Evolutionary conservation across 192 early-diverging fungal species (phyloP), one percentile per base, ranked within the genome.

Genomic region (Spinellus fusiger): DNA sequence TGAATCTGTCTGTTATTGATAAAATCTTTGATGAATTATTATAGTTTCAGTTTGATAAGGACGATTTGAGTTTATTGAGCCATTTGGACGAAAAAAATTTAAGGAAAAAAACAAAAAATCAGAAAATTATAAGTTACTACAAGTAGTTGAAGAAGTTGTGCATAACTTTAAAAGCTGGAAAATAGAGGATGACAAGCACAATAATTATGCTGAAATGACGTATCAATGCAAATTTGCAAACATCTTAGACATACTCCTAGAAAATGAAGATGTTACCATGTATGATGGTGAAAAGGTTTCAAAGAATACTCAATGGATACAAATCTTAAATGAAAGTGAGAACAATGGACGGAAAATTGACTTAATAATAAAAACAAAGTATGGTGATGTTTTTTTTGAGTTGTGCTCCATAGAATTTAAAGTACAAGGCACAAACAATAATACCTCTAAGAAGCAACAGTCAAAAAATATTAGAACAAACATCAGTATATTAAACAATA

Each of bases 151-250:
- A 55, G 54, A 55, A 38, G 33, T 55, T 55, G 54, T 55, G 34
- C 54, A 55, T 38, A 55, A 55, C 33, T 55, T 55, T 55, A 55
- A 38, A 55, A 55, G 54, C 34, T 55, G 54, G 54, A 55, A 55
- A 55, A 55, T 38, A 37, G 34, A 55, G 34, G 54, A 56, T 56
- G 22, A 40, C 54, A 56, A 56, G 54, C 35, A 38, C 34, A 56
- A 25, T 38, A 22, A 56, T 38, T 35, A 56, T 23, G 35, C 54
- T 56, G 34, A 56, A 25, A 56, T 56, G 54, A 56, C 34, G 22
- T 56, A 56, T 56, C 54, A 26, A 56, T 35, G 34, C 2, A 35
- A 56, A 56, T 56, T 56, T 56, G 54, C 54, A 25, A 56, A 40
- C 34, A 56, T 56, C 54, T 38, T 38, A 56, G 34, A 56, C 54